Evolutionary conservation across 129 eudicot species (phyloP), one percentile per base, ranked within the genome.

Genomic region (Calendula officinalis): DNA sequence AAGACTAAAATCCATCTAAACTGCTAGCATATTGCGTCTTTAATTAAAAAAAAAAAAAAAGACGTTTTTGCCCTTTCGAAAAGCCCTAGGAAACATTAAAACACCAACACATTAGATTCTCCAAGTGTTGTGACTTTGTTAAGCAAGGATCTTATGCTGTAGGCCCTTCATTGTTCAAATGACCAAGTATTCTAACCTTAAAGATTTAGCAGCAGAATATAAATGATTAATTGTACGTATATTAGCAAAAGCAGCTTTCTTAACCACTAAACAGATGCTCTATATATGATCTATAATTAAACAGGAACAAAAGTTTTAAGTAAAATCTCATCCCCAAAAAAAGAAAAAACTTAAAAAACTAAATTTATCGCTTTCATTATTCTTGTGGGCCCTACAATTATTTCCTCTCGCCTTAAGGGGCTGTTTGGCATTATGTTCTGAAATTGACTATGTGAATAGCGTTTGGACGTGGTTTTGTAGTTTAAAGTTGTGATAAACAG

Each of bases 111-210:
- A 44, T 57, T 56, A 56, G 36, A 68, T 57, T 56, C 58, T 69
- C 39, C 7, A 57, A 43, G 36, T 68, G 73, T 56, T 56, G 40
- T 68, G 13, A 68, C 73, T 56, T 68, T 68, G 73, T 56, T 46
- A 68, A 68, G 73, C 73, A 68, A 68, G 73, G 73, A 68, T 68
- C 73, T 22, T 68, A 56, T 68, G 73, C 47, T 68, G 73, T 68
- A 35, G 69, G 46, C 38, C 69, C 58, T 56, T 70, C 50, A 70
- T 57, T 47, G 32, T 57, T 44, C 63, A 45, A 57, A 69, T 17
- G 48, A 59, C 60, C 67, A 59, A 64, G 54, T 30, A 71, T 32
- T 51, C 61, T 71, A 62, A 71, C 42, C 64, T 41, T 62, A 62
- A 71, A 62, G 64, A 62, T 52, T 13, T 53, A 62, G 13, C 11